Evolutionary conservation across 1,139 yeast genomes (phyloP).

Genomic region (Protomyces arabidopsidicola): DNA sequence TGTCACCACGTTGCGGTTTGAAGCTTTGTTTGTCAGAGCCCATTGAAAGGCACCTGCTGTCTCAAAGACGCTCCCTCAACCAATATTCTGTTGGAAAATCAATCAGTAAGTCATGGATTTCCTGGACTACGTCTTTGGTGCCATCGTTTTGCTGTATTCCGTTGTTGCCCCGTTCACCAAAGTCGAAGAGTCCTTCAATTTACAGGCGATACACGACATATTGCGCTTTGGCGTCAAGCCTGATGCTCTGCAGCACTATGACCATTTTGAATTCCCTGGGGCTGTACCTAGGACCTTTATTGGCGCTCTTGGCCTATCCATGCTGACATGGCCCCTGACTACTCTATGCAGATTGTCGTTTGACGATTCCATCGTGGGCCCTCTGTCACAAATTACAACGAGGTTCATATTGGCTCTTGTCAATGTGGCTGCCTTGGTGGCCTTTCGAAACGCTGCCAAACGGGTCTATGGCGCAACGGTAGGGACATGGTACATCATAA

Average conservation of each 20-base stretch:
- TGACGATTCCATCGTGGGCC: not conserved
- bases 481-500: slow-evolving; percentile 53
- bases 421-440: slow-evolving; percentile 38
- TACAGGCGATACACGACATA: slow-evolving; percentile 86
- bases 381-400: slow-evolving; percentile 37
- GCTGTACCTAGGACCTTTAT: slow-evolving; percentile 82
- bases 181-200: slow-evolving; percentile 89
- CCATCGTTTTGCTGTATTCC: not conserved
- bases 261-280: slow-evolving; percentile 78
- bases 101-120: not conserved
- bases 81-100: too few species aligned
- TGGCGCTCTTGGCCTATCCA: slow-evolving; percentile 61
- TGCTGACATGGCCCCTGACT: slow-evolving; percentile 33
- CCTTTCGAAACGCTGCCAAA: slow-evolving; percentile 35
- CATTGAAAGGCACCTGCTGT: not conserved
- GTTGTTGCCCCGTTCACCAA: slow-evolving; percentile 71
- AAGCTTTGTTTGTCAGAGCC: not conserved
- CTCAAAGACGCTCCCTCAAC: too few species aligned
- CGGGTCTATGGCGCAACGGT: slow-evolving; percentile 29
- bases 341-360: not conserved
- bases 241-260: slow-evolving; percentile 45
- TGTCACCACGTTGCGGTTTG: not conserved
- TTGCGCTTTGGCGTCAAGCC: slow-evolving; percentile 54
- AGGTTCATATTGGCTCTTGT: slow-evolving; percentile 39
- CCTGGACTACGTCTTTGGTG: not conserved